phyloP scores from a whole-genome alignment of 2,329 filamentous ascomycete genomes.

The Akanthomyces lecanii region DNA sequence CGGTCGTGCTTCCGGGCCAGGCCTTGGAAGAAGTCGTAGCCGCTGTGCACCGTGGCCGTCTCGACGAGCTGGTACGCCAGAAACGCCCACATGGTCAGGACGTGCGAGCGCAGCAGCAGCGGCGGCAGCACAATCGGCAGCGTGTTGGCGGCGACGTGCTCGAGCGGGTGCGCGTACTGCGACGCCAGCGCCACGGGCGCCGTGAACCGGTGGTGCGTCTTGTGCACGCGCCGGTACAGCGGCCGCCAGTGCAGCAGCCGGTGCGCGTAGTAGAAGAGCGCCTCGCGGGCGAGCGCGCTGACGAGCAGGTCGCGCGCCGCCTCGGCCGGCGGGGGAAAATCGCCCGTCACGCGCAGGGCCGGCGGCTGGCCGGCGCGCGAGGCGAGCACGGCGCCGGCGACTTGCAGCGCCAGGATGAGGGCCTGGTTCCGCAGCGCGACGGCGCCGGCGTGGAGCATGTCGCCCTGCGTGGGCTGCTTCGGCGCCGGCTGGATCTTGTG shows the following conservation, averaged over 20 bases:
- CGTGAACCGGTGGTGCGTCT: constrained; percentile 52
- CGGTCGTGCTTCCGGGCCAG: constrained; percentile 49
- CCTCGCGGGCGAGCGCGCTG: constrained; percentile 42
- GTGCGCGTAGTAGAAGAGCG: constrained; percentile 53
- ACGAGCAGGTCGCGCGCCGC: constrained; percentile 39
- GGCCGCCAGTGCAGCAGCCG: constrained; percentile 46
- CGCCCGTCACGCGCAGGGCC: too few relatives aligned
- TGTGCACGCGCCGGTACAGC: constrained; percentile 50
- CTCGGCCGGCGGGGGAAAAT: constrained; percentile 20
- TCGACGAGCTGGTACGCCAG: constrained; percentile 45
- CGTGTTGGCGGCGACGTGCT: constrained; percentile 51
- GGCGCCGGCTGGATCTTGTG: constrained; percentile 53
- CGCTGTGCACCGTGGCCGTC: constrained; percentile 53
- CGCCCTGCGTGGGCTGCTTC: constrained; percentile 42
- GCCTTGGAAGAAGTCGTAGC: constrained; percentile 50
- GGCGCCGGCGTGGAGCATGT: constrained; percentile 40
- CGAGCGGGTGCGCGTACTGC: constrained; percentile 54
- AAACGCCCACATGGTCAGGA: constrained; percentile 51
- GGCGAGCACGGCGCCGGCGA: constrained; percentile 1
- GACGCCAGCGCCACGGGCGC: constrained; percentile 52
- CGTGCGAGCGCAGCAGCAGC: constrained; percentile 41
- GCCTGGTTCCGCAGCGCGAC: constrained; percentile 47
- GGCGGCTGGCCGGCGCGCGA: too few relatives aligned
- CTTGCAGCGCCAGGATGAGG: constrained; percentile 33
- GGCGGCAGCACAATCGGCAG: constrained; percentile 49